phyloP scores from a whole-genome alignment of 257 asterid species.

The Petunia secreta region DNA sequence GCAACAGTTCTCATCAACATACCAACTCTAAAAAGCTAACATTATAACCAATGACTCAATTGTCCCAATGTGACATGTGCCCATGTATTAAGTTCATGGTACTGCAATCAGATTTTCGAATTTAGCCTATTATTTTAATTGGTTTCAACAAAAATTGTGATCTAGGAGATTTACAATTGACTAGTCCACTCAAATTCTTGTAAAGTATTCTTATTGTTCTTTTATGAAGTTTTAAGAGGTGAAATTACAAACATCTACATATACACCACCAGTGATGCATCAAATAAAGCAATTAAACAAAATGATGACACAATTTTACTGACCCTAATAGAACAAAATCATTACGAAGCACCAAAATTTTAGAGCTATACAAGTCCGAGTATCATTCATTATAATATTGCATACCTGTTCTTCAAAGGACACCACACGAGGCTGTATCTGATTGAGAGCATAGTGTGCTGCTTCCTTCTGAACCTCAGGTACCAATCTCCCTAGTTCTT shows the following conservation, averaged over 20 bases:
- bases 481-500: constrained; percentile 83
- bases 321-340: neutral
- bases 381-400: neutral
- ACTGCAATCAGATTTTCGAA: neutral
- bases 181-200: neutral
- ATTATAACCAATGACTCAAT: neutral
- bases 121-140: constrained; percentile 11
- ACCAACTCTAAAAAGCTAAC: neutral
- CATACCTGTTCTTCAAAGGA: constrained; percentile 95
- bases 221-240: neutral
- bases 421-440: constrained; percentile 95
- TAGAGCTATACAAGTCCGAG: neutral
- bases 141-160: neutral
- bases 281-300: neutral
- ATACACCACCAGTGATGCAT: constrained; percentile 8
- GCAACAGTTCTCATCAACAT: constrained; percentile 5
- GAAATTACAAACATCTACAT: constrained; percentile 19
- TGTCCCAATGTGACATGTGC: neutral
- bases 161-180: no score
- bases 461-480: constrained; percentile 90
- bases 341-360: constrained; percentile 12
- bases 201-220: neutral
- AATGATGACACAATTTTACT: neutral
- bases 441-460: constrained; percentile 84
- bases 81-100: neutral